A percentile compares a stretch with the other conserved stretches of the same genome.
phyloP scores from a whole-genome alignment of 2,329 filamentous ascomycete genomes.

The Aspergillus sp. region DNA sequence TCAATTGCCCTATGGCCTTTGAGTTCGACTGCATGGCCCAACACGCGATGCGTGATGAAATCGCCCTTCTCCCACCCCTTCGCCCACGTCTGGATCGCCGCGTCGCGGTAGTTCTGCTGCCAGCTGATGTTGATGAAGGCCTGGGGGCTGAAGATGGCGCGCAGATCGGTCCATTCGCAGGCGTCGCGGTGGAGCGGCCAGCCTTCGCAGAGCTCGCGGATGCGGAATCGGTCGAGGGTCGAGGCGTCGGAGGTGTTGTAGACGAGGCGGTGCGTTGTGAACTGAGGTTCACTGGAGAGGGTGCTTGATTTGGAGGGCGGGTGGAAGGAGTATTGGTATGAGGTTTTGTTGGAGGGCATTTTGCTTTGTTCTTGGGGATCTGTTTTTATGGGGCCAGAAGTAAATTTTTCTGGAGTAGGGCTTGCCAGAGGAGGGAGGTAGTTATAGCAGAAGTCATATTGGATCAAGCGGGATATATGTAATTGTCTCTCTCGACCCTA shows the following conservation, averaged over 20 bases:
- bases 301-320: too few species aligned
- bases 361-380: too few species aligned
- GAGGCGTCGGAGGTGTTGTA: background rate
- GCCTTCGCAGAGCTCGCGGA: constrained; percentile 5
- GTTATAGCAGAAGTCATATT: too few species aligned
- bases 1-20: constrained; percentile 2
- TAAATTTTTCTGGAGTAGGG: too few species aligned
- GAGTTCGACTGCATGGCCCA: constrained; percentile 4
- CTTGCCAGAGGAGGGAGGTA: too few species aligned
- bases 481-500: too few species aligned
- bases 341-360: too few species aligned
- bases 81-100: constrained; percentile 4
- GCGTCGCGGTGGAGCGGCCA: constrained; percentile 7
- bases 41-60: constrained; percentile 2
- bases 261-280: background rate
- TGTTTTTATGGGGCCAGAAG: too few species aligned
- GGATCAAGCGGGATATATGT: too few species aligned
- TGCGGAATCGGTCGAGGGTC: constrained; percentile 1
- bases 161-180: constrained; percentile 6
- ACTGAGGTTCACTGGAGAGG: too few species aligned
- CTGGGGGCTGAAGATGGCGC: background rate
- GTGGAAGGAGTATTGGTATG: too few species aligned
- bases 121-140: constrained; percentile 5
- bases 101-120: constrained; percentile 5
- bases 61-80: constrained; percentile 2